Base-by-base conservation (phyloP, 192 early-diverging fungal species). In the Coemansia guatemalensis region DNA sequence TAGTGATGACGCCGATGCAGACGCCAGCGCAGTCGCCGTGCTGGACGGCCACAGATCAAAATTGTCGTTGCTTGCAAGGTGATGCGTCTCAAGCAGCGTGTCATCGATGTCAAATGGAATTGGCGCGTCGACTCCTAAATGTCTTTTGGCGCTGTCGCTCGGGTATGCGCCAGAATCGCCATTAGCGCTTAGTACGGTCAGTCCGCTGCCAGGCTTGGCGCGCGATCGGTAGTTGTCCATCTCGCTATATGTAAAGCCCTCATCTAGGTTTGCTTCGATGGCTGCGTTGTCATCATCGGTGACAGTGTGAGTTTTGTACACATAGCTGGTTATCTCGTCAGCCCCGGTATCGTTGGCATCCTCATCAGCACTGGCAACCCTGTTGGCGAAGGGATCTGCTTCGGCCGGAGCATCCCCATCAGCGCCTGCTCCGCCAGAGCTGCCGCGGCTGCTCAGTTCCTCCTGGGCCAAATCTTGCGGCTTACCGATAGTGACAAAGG, bases 21-120 rank as follows among this genome's bases (percentile, higher is more conserved):
- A 32, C 8, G 35, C 35, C 35, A 39, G 9, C 35, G 35, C 9
- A 39, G 35, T 8, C 35, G 35, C 35, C 9, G 35, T 39, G 55
- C 69, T 74, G 47, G 56, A 48, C 8, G 73, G 78, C 73, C 78
- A 81, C 50, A 74, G 47, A 48, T 81, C 78, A 32, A 74, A 52
- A 50, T 65, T 68, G 25, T 58, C 69, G 52, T 35, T 61, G 33
- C 47, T 56, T 8, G 50, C 23, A 35, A 58, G 59, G 25, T 55
- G 66, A 33, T 63, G 70, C n/a, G 63, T 64, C n/a, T 57, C 52
- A 33, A 67, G 64, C 20, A 76, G 30, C 11, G 74, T 67, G 48
- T 78, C 70, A n/a, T 67, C 64, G 0, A 64, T 17, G 30, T 71
- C 56, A 55, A 73, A 56, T 5, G 71, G 60, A 41, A 73, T 65